A percentile compares a stretch with the other conserved stretches of the same genome.
phyloP scores from a whole-genome alignment of 352 stramenopile species.

The Phytophthora meadii region DNA sequence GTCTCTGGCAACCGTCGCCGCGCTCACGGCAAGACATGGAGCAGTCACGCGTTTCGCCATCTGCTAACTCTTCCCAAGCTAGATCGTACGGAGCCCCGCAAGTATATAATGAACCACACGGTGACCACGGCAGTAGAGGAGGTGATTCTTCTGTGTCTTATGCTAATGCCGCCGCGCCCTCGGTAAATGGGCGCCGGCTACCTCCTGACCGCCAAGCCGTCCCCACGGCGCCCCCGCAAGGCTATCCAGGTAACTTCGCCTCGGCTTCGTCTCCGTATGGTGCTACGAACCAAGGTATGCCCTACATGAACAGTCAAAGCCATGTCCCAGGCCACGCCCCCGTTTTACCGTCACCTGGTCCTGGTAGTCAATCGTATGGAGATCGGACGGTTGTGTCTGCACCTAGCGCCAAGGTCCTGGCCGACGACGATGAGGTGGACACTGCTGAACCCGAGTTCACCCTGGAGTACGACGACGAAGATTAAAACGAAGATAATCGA shows the following conservation, averaged over 20 bases:
- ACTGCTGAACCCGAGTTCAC: constrained; percentile 69
- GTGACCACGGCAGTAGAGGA: constrained; percentile 51
- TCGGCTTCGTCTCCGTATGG: constrained; percentile 32
- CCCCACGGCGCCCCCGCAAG: constrained; percentile 18
- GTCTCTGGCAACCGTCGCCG: constrained; percentile 38
- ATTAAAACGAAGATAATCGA: constrained; percentile 52
- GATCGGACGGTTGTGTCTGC: constrained; percentile 2
- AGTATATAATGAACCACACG: constrained; percentile 72
- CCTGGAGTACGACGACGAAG: constrained; percentile 82
- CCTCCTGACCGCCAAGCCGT: constrained; percentile 19
- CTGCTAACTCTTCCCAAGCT: constrained; percentile 48
- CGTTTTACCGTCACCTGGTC: constrained; percentile 29
- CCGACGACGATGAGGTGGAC: constrained; percentile 72
- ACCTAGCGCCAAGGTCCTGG: constrained; percentile 28
- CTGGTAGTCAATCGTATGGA: constrained; percentile 32
- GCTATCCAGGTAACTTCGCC: constrained; percentile 19
- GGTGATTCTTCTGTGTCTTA: constrained; percentile 59
- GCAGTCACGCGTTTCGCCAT: constrained; percentile 25
- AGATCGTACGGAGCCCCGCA: constrained; percentile 64
- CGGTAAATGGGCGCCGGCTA: constrained; percentile 26
- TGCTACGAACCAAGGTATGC: constrained; percentile 23
- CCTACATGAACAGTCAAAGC: constrained; percentile 22
- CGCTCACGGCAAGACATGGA: constrained; percentile 26
- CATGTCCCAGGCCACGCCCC: constrained; percentile 22
- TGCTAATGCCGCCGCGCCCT: constrained; percentile 43